A percentile compares a stretch with the other conserved stretches of the same genome.
phyloP scores from a whole-genome alignment of 2,329 filamentous ascomycete species.

The Mollisia scopiformis region DNA sequence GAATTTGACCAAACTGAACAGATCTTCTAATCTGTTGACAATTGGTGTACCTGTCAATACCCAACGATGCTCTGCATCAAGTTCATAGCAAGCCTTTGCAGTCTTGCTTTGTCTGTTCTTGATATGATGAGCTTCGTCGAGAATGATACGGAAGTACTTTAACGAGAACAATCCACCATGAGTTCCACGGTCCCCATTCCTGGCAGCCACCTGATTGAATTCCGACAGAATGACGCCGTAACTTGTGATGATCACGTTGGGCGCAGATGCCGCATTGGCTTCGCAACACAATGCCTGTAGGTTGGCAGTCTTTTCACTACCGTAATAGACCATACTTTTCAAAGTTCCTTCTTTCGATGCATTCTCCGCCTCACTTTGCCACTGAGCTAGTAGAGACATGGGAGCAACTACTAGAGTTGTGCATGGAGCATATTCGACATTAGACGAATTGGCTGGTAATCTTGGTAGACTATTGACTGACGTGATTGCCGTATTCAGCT shows the following conservation, averaged over 20 bases:
- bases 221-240: slow-evolving; percentile 93
- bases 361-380: slow-evolving; percentile 93
- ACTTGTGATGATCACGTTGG: slow-evolving; percentile 91
- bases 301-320: slow-evolving; percentile 79
- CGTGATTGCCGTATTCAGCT: slow-evolving; percentile 18
- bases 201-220: slow-evolving; percentile 73
- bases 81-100: slow-evolving; percentile 90
- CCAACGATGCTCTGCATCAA: slow-evolving; percentile 87
- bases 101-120: slow-evolving; percentile 92
- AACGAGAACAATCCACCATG: slow-evolving; percentile 84
- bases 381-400: slow-evolving; percentile 95
- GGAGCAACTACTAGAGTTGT: slow-evolving; percentile 96
- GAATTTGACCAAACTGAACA: slow-evolving; percentile 92
- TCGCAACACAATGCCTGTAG: slow-evolving; percentile 78
- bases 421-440: slow-evolving; percentile 72
- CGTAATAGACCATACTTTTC: slow-evolving; percentile 90
- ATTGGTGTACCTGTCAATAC: slow-evolving; percentile 94
- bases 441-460: slow-evolving; percentile 57
- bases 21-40: slow-evolving; percentile 91
- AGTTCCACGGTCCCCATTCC: slow-evolving; percentile 64
- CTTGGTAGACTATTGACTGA: slow-evolving; percentile 65
- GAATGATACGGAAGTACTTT: slow-evolving; percentile 91
- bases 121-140: slow-evolving; percentile 94
- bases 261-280: slow-evolving; percentile 73
- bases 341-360: slow-evolving; percentile 84